Evolutionary conservation across 495 filamentous ascomycete species (phyloP).

Genomic region (Hypoxylon subgilvum): DNA sequence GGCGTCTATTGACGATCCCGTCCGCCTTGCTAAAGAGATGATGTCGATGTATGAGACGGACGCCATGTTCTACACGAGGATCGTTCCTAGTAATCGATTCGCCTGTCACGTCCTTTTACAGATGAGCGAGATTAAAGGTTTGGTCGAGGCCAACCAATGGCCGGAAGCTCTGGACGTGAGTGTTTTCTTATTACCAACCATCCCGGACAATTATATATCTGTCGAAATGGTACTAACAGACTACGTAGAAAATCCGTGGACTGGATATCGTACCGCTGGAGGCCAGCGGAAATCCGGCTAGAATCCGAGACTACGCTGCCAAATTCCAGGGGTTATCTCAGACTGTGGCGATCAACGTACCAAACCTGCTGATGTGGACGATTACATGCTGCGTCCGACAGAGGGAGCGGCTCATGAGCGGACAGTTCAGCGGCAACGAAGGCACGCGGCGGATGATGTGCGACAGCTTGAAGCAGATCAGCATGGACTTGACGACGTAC

Average conservation of each 20-base stretch:
- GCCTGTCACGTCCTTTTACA: conserved; percentile 74
- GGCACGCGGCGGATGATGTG: conserved; percentile 69
- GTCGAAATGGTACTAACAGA: conserved; percentile 29
- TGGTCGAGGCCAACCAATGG: conserved; percentile 75
- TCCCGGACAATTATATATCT: neutral
- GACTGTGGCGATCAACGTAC: conserved; percentile 82
- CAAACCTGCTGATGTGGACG: conserved; percentile 89
- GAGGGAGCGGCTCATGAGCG: conserved; percentile 67
- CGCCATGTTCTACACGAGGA: conserved; percentile 72
- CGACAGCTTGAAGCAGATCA: conserved; percentile 73
- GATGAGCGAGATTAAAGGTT: conserved; percentile 76
- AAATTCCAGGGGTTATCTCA: conserved; percentile 76
- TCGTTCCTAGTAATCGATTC: conserved; percentile 68
- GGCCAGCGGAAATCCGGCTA: conserved; percentile 69
- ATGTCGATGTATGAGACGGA: conserved; percentile 77
- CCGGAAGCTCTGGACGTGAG: conserved; percentile 81
- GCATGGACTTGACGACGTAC: conserved; percentile 89
- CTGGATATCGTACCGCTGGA: conserved; percentile 79
- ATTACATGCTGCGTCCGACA: conserved; percentile 81
- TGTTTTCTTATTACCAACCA: conserved; percentile 31
- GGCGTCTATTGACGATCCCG: conserved; percentile 84
- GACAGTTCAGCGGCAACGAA: conserved; percentile 74
- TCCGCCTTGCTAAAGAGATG: conserved; percentile 79
- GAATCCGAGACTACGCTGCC: conserved; percentile 75
- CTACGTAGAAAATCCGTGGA: conserved; percentile 67